Percentiles rank a stretch among this genome's conserved stretches.
Conservation (phyloP, 495 filamentous ascomycete species). For the Xylaria bambusicola region DNA sequence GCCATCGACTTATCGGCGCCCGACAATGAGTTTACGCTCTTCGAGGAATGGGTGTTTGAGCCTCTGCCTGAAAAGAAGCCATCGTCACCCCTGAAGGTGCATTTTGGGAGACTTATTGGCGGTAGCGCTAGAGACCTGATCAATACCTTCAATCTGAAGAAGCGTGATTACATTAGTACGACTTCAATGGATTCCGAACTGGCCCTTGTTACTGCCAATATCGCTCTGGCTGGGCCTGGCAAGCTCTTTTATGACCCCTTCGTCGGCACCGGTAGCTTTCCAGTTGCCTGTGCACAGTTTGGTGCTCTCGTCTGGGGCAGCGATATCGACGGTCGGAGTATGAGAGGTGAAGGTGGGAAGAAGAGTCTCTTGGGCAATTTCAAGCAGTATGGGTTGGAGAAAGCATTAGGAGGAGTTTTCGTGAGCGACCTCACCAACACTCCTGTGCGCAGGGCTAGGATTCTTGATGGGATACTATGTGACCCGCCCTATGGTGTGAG, state of each 20-base stretch:
- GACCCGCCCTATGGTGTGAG: conserved; percentile 98
- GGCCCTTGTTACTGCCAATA: conserved; percentile 87
- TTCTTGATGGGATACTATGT: conserved; percentile 91
- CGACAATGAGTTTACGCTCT: conserved; percentile 72
- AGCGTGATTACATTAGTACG: conserved; percentile 87
- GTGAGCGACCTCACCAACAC: conserved; percentile 88
- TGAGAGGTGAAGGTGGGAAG: conserved; percentile 63
- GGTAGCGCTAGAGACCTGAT: conserved; percentile 65
- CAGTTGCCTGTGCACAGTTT: conserved; percentile 84
- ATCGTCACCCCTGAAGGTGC: conserved; percentile 60
- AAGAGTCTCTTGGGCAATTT: conserved; percentile 72
- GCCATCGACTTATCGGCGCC: conserved; percentile 71
- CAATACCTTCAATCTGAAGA: conserved; percentile 83
- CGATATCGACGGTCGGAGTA: conserved; percentile 89
- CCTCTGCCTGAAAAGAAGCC: conserved; percentile 38
- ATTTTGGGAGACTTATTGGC: conserved; percentile 70
- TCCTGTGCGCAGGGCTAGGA: conserved; percentile 63
- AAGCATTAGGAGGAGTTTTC: conserved; percentile 71
- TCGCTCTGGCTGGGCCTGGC: conserved; percentile 77
- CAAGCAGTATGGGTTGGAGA: conserved; percentile 72
- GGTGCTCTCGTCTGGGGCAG: conserved; percentile 78
- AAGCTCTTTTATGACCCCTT: conserved; percentile 93
- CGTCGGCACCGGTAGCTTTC: conserved; percentile 89
- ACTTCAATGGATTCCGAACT: conserved; percentile 97
- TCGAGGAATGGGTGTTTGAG: conserved; percentile 73